These are phyloP conservation scores for Lepidium sativum DNA, from an alignment of 345 rosid genomes.

Conservation along the genomic window DNA sequence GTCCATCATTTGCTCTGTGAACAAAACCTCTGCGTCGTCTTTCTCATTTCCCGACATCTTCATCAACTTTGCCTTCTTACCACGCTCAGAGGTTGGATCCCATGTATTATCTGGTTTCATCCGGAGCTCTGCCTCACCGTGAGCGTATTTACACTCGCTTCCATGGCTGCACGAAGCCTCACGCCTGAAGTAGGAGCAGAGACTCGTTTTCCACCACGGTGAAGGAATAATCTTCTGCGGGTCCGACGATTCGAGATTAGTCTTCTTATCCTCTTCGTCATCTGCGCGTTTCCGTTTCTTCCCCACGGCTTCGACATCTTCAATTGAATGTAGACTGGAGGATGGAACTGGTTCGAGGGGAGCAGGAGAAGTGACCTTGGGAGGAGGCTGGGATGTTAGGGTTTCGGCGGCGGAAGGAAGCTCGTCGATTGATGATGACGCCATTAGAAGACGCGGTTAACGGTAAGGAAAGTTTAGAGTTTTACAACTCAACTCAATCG, in stretches of 20 bases:
- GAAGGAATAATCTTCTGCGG: slow-evolving; percentile 30
- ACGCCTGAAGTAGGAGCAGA: slow-evolving; percentile 81
- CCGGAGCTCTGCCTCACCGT: slow-evolving; percentile 81
- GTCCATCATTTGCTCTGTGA: slow-evolving; percentile 52
- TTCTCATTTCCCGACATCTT: slow-evolving; percentile 29
- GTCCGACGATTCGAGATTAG: slow-evolving; percentile 8
- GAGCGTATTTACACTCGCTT: slow-evolving; percentile 66
- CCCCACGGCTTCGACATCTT: slow-evolving; percentile 26
- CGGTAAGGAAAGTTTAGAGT: not conserved
- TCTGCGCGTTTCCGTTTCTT: slow-evolving; percentile 71
- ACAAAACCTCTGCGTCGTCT: slow-evolving; percentile 35
- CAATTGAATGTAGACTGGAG: too few relatives aligned
- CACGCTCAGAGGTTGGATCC: slow-evolving; percentile 93
- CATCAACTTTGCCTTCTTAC: slow-evolving; percentile 40
- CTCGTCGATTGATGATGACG: slow-evolving; percentile 37
- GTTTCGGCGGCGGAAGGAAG: slow-evolving; percentile 17
- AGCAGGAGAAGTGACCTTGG: not conserved
- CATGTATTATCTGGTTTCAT: slow-evolving; percentile 71
- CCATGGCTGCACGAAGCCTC: slow-evolving; percentile 65
- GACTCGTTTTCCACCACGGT: slow-evolving; percentile 62
- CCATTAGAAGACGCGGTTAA: slow-evolving; percentile 20
- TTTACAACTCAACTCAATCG: not conserved
- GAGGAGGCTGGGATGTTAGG: slow-evolving; percentile 19
- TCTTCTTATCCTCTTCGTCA: not conserved
- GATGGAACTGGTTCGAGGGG: too few relatives aligned